Evolutionary conservation across 768 basidiomycete genomes (phyloP).

Genomic region (Auricularia sp.): DNA sequence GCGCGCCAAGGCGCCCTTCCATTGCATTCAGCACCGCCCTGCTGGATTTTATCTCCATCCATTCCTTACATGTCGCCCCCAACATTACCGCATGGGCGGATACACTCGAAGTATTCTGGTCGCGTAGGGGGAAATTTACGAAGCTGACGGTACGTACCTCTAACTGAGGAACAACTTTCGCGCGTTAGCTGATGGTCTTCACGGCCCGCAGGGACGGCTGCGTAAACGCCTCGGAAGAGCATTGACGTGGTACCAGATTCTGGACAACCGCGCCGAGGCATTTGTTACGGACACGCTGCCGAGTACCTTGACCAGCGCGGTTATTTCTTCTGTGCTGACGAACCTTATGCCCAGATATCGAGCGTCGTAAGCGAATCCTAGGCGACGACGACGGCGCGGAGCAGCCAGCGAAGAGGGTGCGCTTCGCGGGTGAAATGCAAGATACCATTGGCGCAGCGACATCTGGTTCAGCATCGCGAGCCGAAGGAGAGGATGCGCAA

Average conservation of each 20-base stretch:
- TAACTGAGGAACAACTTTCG: too few species aligned
- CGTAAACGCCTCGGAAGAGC: neutral
- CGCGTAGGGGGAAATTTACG: neutral
- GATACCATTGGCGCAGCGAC: too few species aligned
- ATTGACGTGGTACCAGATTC: neutral
- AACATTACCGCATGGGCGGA: neutral
- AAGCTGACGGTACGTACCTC: neutral
- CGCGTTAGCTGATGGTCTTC: neutral
- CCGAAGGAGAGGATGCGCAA: too few species aligned
- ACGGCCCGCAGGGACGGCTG: neutral
- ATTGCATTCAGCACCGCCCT: constrained; percentile 1
- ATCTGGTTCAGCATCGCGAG: too few species aligned
- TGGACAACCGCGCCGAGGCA: neutral
- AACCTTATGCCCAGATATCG: too few species aligned
- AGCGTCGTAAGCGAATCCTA: too few species aligned
- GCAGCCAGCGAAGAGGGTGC: too few species aligned
- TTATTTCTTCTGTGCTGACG: too few species aligned
- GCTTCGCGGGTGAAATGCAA: too few species aligned
- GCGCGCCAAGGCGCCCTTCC: neutral
- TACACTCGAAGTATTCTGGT: neutral
- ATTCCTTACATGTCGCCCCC: neutral
- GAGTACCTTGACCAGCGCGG: too few species aligned
- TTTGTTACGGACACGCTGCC: neutral
- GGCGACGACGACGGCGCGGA: too few species aligned
- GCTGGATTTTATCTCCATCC: neutral